These are phyloP conservation scores for Hippophae tibetana DNA, from an alignment of 306 rosid genomes.

Conservation along the genomic window DNA sequence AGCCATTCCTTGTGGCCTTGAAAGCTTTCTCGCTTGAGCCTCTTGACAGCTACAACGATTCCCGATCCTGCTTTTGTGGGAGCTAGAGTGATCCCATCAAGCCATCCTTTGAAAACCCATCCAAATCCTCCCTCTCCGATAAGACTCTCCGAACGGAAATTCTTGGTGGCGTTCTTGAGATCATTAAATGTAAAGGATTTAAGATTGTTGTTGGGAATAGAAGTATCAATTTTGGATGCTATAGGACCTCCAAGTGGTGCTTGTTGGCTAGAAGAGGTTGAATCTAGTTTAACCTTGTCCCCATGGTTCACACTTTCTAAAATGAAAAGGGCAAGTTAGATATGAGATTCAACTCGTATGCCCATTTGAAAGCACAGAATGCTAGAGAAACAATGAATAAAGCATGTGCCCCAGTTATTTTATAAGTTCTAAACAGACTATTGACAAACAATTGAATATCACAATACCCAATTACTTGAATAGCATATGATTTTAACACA, in stretches of 20 bases:
- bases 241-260: constrained; percentile 7
- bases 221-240: constrained; percentile 23
- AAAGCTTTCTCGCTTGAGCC: constrained; percentile 72
- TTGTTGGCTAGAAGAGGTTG: constrained; percentile 20
- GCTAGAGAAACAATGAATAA: too few species aligned
- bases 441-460: too few species aligned
- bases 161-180: constrained; percentile 59
- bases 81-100: constrained; percentile 51
- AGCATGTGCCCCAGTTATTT: too few species aligned
- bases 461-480: too few species aligned
- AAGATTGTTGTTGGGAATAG: constrained; percentile 17
- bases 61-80: constrained; percentile 79
- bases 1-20: constrained; percentile 93
- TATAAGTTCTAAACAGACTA: too few species aligned
- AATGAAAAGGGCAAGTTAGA: not conserved
- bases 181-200: constrained; percentile 62
- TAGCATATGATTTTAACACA: too few species aligned
- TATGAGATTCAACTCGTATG: constrained; percentile 9
- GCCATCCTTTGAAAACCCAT: constrained; percentile 72
- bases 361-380: too few species aligned
- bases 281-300: constrained; percentile 23
- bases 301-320: constrained; percentile 36
- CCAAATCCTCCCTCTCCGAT: constrained; percentile 87
- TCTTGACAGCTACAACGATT: constrained; percentile 70
- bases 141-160: constrained; percentile 55